These are phyloP conservation scores for Trichaptum fuscoviolaceum DNA, from an alignment of 768 basidiomycete genomes.

Conservation along the genomic window DNA sequence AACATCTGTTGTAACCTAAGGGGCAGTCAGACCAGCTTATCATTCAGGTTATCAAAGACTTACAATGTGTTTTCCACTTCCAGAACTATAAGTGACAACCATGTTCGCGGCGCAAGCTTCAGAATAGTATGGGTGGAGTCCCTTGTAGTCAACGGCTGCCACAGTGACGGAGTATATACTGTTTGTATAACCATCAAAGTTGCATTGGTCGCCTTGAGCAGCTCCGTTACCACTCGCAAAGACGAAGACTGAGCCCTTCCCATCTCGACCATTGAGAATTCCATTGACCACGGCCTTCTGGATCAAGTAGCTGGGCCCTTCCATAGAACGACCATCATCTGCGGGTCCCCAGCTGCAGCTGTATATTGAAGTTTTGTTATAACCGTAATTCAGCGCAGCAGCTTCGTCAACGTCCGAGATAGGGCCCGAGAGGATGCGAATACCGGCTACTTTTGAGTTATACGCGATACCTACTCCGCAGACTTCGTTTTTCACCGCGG, in stretches of 20 bases:
- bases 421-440: constrained; percentile 91
- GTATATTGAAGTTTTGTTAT: constrained; percentile 86
- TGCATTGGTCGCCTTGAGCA: constrained; percentile 88
- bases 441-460: constrained; percentile 83
- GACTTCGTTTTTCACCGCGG: constrained; percentile 85
- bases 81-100: constrained; percentile 94
- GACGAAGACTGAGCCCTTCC: constrained; percentile 91
- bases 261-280: constrained; percentile 80
- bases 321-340: constrained; percentile 92
- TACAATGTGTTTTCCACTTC: constrained; percentile 90
- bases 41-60: constrained; percentile 26
- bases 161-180: constrained; percentile 96
- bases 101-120: constrained; percentile 98
- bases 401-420: constrained; percentile 97
- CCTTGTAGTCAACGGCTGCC: constrained; percentile 90
- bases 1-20: constrained; percentile 89
- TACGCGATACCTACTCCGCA: constrained; percentile 96
- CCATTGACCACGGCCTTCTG: constrained; percentile 93
- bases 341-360: constrained; percentile 99
- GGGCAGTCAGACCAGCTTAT: constrained; percentile 12
- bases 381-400: constrained; percentile 89
- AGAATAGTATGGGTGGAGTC: constrained; percentile 93
- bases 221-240: constrained; percentile 98
- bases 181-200: constrained; percentile 99
- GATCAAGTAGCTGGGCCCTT: constrained; percentile 86